Conservation (phyloP, 441 rosid genomes). For the Bruguiera hainesii region DNA sequence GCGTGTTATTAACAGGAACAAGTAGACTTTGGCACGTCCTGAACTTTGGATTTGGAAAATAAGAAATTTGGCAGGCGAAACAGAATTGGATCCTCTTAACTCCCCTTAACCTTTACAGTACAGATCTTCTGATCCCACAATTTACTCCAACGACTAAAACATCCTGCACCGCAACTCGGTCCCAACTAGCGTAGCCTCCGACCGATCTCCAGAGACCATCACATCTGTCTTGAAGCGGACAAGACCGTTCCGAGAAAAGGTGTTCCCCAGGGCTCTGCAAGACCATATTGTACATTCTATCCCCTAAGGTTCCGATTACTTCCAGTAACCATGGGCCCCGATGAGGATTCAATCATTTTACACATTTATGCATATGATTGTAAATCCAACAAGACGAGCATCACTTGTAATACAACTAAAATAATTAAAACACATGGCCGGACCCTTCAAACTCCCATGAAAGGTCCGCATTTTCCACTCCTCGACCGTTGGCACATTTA, state of each 20-base stretch:
- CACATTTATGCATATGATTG: slow-evolving; percentile 35
- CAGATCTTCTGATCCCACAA: too few species aligned
- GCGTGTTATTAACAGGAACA: too few species aligned
- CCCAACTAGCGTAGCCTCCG: too few species aligned
- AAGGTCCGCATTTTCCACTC: slow-evolving; percentile 12
- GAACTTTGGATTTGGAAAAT: too few species aligned
- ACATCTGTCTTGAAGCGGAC: too few species aligned
- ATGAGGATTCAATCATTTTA: slow-evolving; percentile 35
- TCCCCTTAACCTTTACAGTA: too few species aligned
- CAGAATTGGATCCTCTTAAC: too few species aligned
- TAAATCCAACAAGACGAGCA: slow-evolving; percentile 14
- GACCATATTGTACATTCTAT: slow-evolving; percentile 30
- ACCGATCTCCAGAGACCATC: background rate
- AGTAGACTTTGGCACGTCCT: too few species aligned
- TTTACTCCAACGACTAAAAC: too few species aligned
- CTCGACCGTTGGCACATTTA: slow-evolving; percentile 13
- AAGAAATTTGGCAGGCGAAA: too few species aligned
- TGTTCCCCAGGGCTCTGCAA: slow-evolving; percentile 4
- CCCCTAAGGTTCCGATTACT: slow-evolving; percentile 18
- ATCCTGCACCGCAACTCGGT: too few species aligned
- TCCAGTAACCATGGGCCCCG: slow-evolving; percentile 38
- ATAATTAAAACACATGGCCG: slow-evolving; percentile 7
- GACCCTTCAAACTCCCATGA: slow-evolving; percentile 14
- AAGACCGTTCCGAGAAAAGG: background rate
- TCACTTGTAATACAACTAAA: background rate